Evolutionary conservation across 2,329 filamentous ascomycete genomes (phyloP), one percentile per base, ranked within the genome.

Genomic region (Zalaria sp.): DNA sequence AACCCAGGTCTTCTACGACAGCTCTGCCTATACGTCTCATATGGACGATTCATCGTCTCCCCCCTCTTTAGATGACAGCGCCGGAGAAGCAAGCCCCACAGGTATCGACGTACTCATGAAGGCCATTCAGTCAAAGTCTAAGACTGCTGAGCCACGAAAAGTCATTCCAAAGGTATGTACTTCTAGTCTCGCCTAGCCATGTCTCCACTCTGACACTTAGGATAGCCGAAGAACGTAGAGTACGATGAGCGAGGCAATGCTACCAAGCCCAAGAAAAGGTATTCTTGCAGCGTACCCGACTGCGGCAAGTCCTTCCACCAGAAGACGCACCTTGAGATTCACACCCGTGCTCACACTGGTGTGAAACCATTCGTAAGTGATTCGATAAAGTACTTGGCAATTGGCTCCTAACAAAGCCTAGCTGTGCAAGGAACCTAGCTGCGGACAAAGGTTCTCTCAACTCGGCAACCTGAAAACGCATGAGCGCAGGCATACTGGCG

Each of bases 391-490:
- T 34, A 38, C 8, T 27, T 27, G 26, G 25, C 10, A 8, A 7
- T 25, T 27, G 10, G 37, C 18, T 18, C 18, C 50, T 56, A 40
- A 58, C 46, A 5, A 18, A 5, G 4, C 29, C 6, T 41, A 64
- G 79, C 58, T 71, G 18, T 93, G 86, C 66, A 79, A 76, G 48
- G 73, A 83, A 49, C 72, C 76, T 3, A 72, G 72, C 4, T 96
- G 89, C 58, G 77, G 77, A 25, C 79, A 85, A 51, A 72, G 76
- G 7, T 96, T 96, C 59, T 91, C 85, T 9, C 89, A 95, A 59
- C 71, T 85, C 5, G 89, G 89, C 7, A 96, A 96, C 56, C 70
- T 95, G 38, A 91, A 88, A 77, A 93, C 86, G 6, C 89, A 95
- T 59, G 79, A 88, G 58, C 76, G 86, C 47, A 77, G 86, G 37